Conservation (phyloP, 768 basidiomycete genomes). For the Mycena polygramma region DNA sequence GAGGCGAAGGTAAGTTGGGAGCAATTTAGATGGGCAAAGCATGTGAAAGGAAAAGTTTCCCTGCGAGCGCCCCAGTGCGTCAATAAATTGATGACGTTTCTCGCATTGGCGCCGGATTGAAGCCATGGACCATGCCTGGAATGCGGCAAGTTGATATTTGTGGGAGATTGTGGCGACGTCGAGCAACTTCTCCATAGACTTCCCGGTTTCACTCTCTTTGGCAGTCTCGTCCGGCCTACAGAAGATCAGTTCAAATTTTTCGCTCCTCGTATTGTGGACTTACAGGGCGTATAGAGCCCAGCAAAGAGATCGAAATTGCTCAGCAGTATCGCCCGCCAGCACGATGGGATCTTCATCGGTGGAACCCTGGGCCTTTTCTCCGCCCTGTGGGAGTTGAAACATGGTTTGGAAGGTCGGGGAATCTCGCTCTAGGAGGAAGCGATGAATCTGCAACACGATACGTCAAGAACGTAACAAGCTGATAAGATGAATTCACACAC, state of each 20-base stretch:
- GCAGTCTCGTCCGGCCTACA: constrained; percentile 9
- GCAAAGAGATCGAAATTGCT: constrained; percentile 14
- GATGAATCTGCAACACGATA: constrained; percentile 15
- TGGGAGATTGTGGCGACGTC: constrained; percentile 13
- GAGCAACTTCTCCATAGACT: neutral
- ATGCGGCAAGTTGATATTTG: constrained; percentile 22
- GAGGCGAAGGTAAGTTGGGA: constrained; percentile 3
- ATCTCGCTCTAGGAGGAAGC: constrained; percentile 13
- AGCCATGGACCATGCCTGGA: constrained; percentile 21
- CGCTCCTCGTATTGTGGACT: neutral
- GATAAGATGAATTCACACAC: neutral
- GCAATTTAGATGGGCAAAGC: neutral
- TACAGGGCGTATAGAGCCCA: constrained; percentile 26
- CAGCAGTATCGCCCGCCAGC: constrained; percentile 15
- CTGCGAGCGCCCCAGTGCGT: too few relatives aligned
- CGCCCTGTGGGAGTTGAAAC: constrained; percentile 19
- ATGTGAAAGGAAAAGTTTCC: neutral
- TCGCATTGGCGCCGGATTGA: constrained; percentile 5
- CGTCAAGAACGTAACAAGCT: neutral
- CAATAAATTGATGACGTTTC: too few relatives aligned
- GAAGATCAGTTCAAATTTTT: neutral
- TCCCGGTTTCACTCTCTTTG: neutral
- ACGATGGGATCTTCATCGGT: constrained; percentile 19
- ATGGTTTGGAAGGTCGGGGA: constrained; percentile 8
- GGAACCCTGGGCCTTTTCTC: neutral